Conservation (phyloP, 352 stramenopile genomes). For the Pythium brachiatum region DNA sequence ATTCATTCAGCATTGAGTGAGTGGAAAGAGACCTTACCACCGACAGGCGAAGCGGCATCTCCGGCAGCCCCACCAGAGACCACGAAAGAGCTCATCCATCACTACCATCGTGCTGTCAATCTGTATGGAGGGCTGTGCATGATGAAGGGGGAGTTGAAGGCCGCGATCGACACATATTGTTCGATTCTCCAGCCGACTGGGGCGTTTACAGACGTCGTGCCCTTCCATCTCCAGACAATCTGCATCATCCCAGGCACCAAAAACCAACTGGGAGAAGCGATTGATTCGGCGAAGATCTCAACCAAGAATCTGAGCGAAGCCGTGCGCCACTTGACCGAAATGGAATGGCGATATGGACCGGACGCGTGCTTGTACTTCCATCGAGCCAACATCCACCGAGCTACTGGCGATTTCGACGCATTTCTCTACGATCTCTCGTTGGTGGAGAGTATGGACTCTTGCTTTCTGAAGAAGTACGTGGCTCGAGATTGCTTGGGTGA, state of each 20-base stretch:
- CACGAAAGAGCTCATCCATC: conserved; percentile 22
- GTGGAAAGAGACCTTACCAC: background rate
- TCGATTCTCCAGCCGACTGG: conserved; percentile 26
- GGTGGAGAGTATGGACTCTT: conserved; percentile 44
- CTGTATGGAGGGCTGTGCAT: conserved; percentile 48
- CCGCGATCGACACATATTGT: conserved; percentile 47
- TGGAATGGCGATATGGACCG: conserved; percentile 54
- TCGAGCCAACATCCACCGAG: conserved; percentile 45
- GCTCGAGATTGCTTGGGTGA: conserved; percentile 37
- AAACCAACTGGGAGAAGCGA: conserved; percentile 30
- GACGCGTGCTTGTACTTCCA: conserved; percentile 63
- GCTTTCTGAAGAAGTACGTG: conserved; percentile 43
- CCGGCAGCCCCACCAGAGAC: background rate
- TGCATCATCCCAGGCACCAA: conserved; percentile 46
- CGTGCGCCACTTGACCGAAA: conserved; percentile 47
- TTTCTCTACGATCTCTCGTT: conserved; percentile 52
- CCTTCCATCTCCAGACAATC: conserved; percentile 39
- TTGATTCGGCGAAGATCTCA: conserved; percentile 51
- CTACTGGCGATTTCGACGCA: conserved; percentile 36
- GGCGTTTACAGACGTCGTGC: conserved; percentile 9
- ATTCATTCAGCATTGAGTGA: conserved; percentile 19
- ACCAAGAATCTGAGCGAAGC: conserved; percentile 41
- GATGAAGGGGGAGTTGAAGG: conserved; percentile 47
- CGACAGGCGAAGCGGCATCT: background rate
- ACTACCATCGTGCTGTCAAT: conserved; percentile 44